These are phyloP conservation scores for Physcia stellaris DNA, from an alignment of 495 filamentous ascomycete species.

Conservation along the genomic window DNA sequence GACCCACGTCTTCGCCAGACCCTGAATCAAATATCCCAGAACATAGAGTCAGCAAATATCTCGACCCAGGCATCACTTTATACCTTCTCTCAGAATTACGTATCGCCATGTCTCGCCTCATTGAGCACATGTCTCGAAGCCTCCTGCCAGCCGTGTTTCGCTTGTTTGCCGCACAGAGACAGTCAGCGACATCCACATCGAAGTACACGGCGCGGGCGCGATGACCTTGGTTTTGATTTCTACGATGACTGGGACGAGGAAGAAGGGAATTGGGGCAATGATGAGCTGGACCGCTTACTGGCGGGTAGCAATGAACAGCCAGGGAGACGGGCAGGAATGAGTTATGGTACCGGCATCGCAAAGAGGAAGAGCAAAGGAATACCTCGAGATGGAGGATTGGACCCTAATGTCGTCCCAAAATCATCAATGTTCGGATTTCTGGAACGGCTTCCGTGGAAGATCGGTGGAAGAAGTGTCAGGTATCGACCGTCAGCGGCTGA, in stretches of 20 bases:
- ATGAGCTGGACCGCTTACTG: conserved; percentile 77
- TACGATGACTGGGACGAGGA: conserved; percentile 96
- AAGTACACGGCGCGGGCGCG: conserved; percentile 53
- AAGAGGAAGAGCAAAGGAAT: conserved; percentile 52
- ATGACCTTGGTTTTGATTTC: conserved; percentile 87
- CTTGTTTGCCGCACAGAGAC: conserved; percentile 16
- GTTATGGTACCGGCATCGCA: conserved; percentile 59
- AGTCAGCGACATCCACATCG: conserved; percentile 36
- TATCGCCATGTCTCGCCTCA: conserved; percentile 65
- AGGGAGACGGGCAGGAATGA: conserved; percentile 67
- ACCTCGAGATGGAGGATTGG: conserved; percentile 43
- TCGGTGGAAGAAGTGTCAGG: conserved; percentile 62
- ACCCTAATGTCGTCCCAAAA: conserved; percentile 84
- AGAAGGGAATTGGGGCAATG: conserved; percentile 59
- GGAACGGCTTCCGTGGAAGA: conserved; percentile 68
- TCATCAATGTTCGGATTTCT: conserved; percentile 79
- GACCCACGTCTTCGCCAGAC: conserved; percentile 90
- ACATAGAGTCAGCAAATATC: conserved; percentile 84
- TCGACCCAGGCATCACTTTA: conserved; percentile 80
- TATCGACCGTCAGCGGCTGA: conserved; percentile 89
- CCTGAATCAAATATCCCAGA: conserved; percentile 86
- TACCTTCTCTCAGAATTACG: conserved; percentile 71
- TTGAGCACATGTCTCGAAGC: conserved; percentile 49
- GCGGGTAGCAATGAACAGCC: conserved; percentile 67
- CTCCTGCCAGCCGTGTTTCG: conserved; percentile 61